Conservation (phyloP, 306 rosid species). For the Delonix regia region DNA sequence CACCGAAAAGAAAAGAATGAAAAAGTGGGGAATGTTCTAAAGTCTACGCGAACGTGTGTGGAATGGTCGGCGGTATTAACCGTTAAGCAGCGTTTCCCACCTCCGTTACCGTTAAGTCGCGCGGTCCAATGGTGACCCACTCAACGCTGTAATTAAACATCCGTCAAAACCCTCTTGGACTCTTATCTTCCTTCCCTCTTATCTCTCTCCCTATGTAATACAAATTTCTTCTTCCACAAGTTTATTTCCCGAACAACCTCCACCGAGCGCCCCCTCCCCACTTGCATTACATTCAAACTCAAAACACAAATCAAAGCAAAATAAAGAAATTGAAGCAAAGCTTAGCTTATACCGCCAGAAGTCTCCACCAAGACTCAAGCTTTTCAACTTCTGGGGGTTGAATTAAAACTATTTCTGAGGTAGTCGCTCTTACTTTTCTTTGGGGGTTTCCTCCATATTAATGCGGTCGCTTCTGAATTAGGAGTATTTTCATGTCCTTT, state of each 20-base stretch:
- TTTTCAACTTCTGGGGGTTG: constrained; percentile 24
- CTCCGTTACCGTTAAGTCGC: constrained; percentile 18
- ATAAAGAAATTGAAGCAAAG: constrained; percentile 14
- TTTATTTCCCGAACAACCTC: not conserved
- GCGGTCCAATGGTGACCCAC: too few relatives aligned
- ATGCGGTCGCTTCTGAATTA: not conserved
- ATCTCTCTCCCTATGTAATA: constrained; percentile 22
- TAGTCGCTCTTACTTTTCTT: not conserved
- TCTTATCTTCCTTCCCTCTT: not conserved
- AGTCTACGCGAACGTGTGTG: constrained; percentile 11
- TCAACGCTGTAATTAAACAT: too few relatives aligned
- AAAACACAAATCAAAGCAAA: not conserved
- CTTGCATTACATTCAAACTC: not conserved
- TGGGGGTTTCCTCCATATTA: not conserved
- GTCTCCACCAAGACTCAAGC: not conserved
- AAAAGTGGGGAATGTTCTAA: constrained; percentile 39
- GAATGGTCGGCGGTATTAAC: constrained; percentile 37
- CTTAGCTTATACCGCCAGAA: not conserved
- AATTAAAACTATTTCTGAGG: constrained; percentile 24
- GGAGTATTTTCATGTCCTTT: not conserved
- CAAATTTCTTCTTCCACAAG: not conserved
- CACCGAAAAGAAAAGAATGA: not conserved
- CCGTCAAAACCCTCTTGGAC: not conserved
- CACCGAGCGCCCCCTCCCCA: not conserved
- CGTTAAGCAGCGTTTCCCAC: not conserved